Percentiles rank a stretch among this genome's conserved stretches.
Evolutionary conservation across 2,329 filamentous ascomycete genomes (phyloP).

Genomic region (Beauveria sp.): DNA sequence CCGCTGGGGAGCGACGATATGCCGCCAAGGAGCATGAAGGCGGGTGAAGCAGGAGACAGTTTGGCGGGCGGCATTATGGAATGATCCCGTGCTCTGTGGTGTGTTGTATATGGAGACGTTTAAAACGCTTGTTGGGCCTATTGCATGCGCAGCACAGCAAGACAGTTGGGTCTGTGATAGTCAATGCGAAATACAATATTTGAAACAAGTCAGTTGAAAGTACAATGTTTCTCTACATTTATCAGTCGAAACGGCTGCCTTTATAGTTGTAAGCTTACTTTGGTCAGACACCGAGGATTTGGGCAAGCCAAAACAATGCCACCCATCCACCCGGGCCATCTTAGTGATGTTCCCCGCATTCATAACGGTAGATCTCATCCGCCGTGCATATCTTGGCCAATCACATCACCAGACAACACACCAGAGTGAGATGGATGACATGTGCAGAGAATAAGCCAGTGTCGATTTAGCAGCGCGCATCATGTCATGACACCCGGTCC

Average conservation of each 20-base stretch:
- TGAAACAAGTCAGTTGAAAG: not conserved
- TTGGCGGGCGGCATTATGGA: slow-evolving; percentile 6
- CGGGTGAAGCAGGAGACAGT: slow-evolving; percentile 13
- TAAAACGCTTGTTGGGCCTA: not conserved
- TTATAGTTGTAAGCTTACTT: slow-evolving; percentile 3
- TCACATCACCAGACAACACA: not conserved
- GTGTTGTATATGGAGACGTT: not conserved
- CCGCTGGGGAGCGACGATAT: slow-evolving; percentile 17
- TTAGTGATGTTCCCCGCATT: slow-evolving; percentile 11
- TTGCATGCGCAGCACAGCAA: not conserved
- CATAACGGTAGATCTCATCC: slow-evolving; percentile 3
- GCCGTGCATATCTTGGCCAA: not conserved
- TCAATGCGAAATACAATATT: not conserved
- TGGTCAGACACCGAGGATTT: not conserved
- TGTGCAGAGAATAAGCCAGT: slow-evolving; percentile 3
- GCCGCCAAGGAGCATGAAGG: slow-evolving; percentile 17
- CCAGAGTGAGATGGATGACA: slow-evolving; percentile 6
- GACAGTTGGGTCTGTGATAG: not conserved
- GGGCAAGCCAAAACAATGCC: not conserved
- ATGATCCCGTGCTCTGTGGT: not conserved
- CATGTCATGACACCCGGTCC: not conserved
- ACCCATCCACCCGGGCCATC: not conserved
- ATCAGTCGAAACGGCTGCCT: not conserved
- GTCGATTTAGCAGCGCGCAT: not conserved
- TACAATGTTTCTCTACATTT: not conserved